Conservation (phyloP, 2,329 filamentous ascomycete genomes). For the Fusarium sp. region DNA sequence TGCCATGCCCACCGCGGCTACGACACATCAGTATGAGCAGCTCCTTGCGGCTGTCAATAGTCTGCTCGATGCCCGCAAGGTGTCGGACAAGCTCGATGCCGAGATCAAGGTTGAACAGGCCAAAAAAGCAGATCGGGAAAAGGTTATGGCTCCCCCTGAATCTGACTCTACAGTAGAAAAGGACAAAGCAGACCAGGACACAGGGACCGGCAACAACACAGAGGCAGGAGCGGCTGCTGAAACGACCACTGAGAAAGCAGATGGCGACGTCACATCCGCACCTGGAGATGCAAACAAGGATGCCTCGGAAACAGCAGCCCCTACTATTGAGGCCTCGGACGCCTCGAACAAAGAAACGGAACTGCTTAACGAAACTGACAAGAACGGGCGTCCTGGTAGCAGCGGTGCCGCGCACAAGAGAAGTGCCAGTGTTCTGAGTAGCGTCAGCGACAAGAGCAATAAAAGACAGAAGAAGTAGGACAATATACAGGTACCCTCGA, state of each 20-base stretch:
- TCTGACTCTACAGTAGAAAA: conserved; percentile 36
- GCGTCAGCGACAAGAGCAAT: conserved; percentile 71
- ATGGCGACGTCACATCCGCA: conserved; percentile 11
- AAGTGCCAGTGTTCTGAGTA: conserved; percentile 84
- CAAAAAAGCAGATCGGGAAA: conserved; percentile 66
- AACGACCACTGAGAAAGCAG: conserved; percentile 24
- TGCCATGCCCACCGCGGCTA: conserved; percentile 78
- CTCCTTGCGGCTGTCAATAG: conserved; percentile 75
- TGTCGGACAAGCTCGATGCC: conserved; percentile 79
- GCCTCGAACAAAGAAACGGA: conserved; percentile 29
- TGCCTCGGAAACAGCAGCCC: conserved; percentile 12
- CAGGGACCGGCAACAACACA: conserved; percentile 20
- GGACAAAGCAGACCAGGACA: conserved; percentile 14
- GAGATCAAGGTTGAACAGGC: conserved; percentile 73
- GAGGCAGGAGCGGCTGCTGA: conserved; percentile 18
- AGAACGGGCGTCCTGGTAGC: conserved; percentile 51
- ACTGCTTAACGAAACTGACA: conserved; percentile 45
- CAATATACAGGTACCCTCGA: conserved; percentile 23
- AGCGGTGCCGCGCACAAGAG: conserved; percentile 72
- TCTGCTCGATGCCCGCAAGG: conserved; percentile 79
- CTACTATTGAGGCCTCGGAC: conserved; percentile 22
- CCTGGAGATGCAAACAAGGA: conserved; percentile 38
- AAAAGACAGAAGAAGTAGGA: conserved; percentile 67
- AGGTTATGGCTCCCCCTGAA: conserved; percentile 43
- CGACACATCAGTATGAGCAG: conserved; percentile 77